A percentile compares a stretch with the other conserved stretches of the same genome.
Evolutionary conservation across 495 filamentous ascomycete genomes (phyloP).

Genomic region (Podospora tetraspora): DNA sequence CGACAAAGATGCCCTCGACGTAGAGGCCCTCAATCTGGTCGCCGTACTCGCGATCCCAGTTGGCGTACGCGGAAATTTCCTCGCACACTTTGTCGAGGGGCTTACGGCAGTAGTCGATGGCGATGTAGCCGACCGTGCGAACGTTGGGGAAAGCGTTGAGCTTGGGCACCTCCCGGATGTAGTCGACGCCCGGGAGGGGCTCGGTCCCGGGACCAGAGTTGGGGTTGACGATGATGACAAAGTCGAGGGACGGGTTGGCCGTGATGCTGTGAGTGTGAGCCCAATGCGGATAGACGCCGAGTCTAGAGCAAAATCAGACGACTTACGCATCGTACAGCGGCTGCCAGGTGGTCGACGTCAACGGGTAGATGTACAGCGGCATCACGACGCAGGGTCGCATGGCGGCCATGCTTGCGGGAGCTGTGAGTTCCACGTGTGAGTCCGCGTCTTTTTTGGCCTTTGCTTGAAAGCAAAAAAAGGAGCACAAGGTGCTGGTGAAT

Average conservation of each 20-base stretch:
- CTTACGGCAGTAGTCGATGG: constrained; percentile 4
- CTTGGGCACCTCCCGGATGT: constrained; percentile 3
- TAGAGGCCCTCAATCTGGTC: constrained; percentile 2
- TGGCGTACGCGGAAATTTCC: not conserved
- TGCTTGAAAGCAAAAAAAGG: not conserved
- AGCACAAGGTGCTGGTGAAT: not conserved
- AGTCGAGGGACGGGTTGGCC: constrained; percentile 5
- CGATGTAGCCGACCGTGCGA: constrained; percentile 5
- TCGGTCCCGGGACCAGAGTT: constrained; percentile 2
- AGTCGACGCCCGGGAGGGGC: not conserved
- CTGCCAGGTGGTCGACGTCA: not conserved
- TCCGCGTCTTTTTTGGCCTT: not conserved
- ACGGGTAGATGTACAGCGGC: constrained; percentile 7
- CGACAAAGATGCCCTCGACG: constrained; percentile 8
- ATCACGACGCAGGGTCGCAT: constrained; percentile 8
- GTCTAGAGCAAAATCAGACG: not conserved
- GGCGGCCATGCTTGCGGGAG: not conserved
- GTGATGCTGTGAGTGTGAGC: not conserved
- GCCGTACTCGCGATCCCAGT: not conserved
- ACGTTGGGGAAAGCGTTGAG: constrained; percentile 9
- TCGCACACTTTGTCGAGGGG: not conserved
- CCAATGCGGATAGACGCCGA: not conserved
- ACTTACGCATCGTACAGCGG: constrained; percentile 10
- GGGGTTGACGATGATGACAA: constrained; percentile 9
- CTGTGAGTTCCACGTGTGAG: not conserved